Base-by-base conservation (phyloP, 495 filamentous ascomycete genomes). In the Neohortaea acidophila region DNA sequence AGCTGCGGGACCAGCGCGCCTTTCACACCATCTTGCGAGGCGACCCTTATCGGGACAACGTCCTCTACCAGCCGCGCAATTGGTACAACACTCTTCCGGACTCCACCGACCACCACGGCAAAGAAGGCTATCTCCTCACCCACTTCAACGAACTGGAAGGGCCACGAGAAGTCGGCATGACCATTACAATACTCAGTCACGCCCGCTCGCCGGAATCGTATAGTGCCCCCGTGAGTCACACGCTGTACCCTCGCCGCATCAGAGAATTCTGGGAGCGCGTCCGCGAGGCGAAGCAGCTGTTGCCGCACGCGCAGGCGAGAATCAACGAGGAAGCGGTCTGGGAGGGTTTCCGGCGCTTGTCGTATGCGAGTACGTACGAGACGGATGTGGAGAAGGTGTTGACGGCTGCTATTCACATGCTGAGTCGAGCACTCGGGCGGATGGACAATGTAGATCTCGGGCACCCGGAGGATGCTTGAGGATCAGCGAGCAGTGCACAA, bases 71-170 rank as follows among this genome's bases (percentile, higher is more conserved):
- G 31, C 63, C 63, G 30, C 54, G 52, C 1, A 41, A 48, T 3
- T 66, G 63, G 63, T 63, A 56, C 45, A 65, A 66, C 40, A 43
- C 56, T 1, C 58, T 53, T 30, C 47, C 58, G 27, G 28, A 37
- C 7, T 38, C 49, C 20, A 55, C 18, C 33, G 15, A 51, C 5
- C 59, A 51, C 39, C 53, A 59, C 36, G 58, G 59, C n/a, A 41
- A 44, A 25, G 39, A 19, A 10, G 61, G 59, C 0, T 43, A 59
- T 34, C 38, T 61, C 34, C 56, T 64, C 8, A 54, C 62, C 1
- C 59, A 60, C 36, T 63, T 64, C 40, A 57, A 59, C 0, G 57
- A 54, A 30, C 39, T 56, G 13, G 46, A 52, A 15, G 48, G 45
- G 11, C 39, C 53, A 11, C 42, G 51, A 30, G 45, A 40, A 51